A percentile compares a stretch with the other conserved stretches of the same genome.
Conservation (phyloP, 2,329 filamentous ascomycete species). For the Penicillium glabrum region DNA sequence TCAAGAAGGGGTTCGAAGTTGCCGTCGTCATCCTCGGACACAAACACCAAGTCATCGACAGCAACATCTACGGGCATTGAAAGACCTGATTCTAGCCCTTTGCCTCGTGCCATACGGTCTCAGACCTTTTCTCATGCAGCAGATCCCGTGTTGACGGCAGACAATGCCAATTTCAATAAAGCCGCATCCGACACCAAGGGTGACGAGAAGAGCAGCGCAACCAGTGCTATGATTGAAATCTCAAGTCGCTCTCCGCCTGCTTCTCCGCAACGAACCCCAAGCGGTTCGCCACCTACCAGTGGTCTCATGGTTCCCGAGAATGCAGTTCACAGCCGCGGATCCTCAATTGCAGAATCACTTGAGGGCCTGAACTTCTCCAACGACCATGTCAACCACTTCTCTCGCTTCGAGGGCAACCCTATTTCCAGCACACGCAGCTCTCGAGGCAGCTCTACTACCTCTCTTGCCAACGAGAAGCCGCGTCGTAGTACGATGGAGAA, state of each 20-base stretch:
- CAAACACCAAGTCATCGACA: slow-evolving; percentile 18
- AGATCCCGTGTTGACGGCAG: slow-evolving; percentile 66
- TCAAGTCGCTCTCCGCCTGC: slow-evolving; percentile 61
- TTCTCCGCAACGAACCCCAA: slow-evolving; percentile 52
- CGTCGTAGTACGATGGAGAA: slow-evolving; percentile 33
- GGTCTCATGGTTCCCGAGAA: slow-evolving; percentile 36
- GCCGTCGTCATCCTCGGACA: slow-evolving; percentile 22
- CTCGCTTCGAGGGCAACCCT: slow-evolving; percentile 23
- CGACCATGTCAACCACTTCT: slow-evolving; percentile 27
- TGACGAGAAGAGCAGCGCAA: slow-evolving; percentile 60
- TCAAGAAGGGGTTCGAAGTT: slow-evolving; percentile 30
- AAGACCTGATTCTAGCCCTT: slow-evolving; percentile 40
- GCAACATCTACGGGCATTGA: slow-evolving; percentile 32
- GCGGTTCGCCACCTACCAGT: slow-evolving; percentile 44
- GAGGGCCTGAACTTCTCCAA: slow-evolving; percentile 22
- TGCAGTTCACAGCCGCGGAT: slow-evolving; percentile 44
- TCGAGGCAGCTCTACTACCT: slow-evolving; percentile 25
- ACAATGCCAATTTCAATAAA: slow-evolving; percentile 66
- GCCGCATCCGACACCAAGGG: slow-evolving; percentile 57
- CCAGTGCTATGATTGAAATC: slow-evolving; percentile 66
- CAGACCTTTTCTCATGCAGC: slow-evolving; percentile 63
- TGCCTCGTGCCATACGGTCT: slow-evolving; percentile 59
- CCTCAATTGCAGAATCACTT: slow-evolving; percentile 52
- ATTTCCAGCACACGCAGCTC: slow-evolving; percentile 22
- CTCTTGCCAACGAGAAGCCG: slow-evolving; percentile 27